A percentile compares a stretch with the other conserved stretches of the same genome.
Evolutionary conservation across 345 rosid genomes (phyloP).

Genomic region (Tarenaya hassleriana): DNA sequence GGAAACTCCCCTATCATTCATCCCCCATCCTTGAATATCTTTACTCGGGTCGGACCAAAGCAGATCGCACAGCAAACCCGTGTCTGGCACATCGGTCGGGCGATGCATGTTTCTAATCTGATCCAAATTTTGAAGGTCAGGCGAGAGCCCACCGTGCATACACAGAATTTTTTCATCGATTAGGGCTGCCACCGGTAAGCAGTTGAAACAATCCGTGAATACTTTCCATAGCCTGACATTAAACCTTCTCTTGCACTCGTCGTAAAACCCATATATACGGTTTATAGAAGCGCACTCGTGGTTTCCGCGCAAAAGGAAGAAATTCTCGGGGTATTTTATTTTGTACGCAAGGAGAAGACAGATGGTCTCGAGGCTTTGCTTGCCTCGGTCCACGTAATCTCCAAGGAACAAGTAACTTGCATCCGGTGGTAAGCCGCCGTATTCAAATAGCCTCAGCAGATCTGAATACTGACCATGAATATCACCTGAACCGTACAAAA

Average conservation of each 20-base stretch:
- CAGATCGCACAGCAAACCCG: slow-evolving; percentile 77
- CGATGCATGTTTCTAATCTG: slow-evolving; percentile 55
- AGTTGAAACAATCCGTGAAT: slow-evolving; percentile 50
- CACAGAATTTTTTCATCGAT: slow-evolving; percentile 73
- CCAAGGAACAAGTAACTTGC: slow-evolving; percentile 72
- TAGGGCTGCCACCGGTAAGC: slow-evolving; percentile 53
- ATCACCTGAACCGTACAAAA: slow-evolving; percentile 42
- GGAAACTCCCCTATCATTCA: slow-evolving; percentile 79
- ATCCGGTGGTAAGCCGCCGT: slow-evolving; percentile 64
- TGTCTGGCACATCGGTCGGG: slow-evolving; percentile 64
- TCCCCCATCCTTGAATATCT: slow-evolving; percentile 65
- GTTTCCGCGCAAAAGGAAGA: slow-evolving; percentile 54
- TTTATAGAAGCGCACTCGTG: slow-evolving; percentile 62
- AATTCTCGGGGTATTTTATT: slow-evolving; percentile 52
- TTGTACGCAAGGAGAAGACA: slow-evolving; percentile 57
- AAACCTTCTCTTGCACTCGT: slow-evolving; percentile 68
- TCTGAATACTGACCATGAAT: slow-evolving; percentile 77
- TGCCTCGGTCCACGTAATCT: slow-evolving; percentile 74
- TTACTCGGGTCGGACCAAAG: slow-evolving; percentile 79
- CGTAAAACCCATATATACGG: slow-evolving; percentile 59
- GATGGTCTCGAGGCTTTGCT: slow-evolving; percentile 60
- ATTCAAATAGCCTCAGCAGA: slow-evolving; percentile 69
- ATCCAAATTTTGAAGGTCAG: slow-evolving; percentile 50
- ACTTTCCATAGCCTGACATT: slow-evolving; percentile 61
- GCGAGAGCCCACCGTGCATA: slow-evolving; percentile 89